Base-by-base conservation (phyloP, 228 moss, liverwort and hornwort species). In the Sphagnum magellanicum region DNA sequence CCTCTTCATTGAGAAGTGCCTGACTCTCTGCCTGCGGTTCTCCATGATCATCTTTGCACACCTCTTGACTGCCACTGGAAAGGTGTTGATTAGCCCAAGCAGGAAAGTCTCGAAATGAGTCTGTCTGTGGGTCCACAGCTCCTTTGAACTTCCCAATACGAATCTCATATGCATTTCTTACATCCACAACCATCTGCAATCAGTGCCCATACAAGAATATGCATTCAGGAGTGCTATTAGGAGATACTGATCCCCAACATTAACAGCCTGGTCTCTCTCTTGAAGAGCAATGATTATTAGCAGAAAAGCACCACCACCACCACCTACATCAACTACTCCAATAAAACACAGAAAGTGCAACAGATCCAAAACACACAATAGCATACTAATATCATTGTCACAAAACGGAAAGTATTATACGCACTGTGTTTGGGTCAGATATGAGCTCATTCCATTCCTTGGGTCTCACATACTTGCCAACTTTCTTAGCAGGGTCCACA, bases 381-480 rank as follows among this genome's bases (percentile, higher is more conserved):
- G 32, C 32, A 32, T 32, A 32, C 32, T 32, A 32, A 32, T 32
- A 32, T 32, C 32, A 32, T 32, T 32, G 32, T 32, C 32, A 32
- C 32, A 32, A 32, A 32, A 32, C 3, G 32, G 32, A 32, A 32
- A 32, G 32, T 32, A 32, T 32, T 32, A 8, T 63, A 75, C 78
- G 63, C 76, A 95, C 89, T 79, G 90, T 94, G 59, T 76, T 66
- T 12, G 92, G 90, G 75, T 91, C 89, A 16, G 75, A 77, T 6
- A 98, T 98, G n/a, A 98, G 77, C 67, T 77, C 72, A 72, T 98
- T 98, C 94, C 94, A 94, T 12, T 98, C 94, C 81, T 90, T 86
- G 5, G 98, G 92, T 16, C 86, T 94, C 73, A 98, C 94, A 65
- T 98, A 98, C 61, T 83, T 94, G 66, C 98, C 98, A 48, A 94